Evolutionary conservation across 2,329 filamentous ascomycete species (phyloP).

Genomic region (Alternaria novae-zelandiae): DNA sequence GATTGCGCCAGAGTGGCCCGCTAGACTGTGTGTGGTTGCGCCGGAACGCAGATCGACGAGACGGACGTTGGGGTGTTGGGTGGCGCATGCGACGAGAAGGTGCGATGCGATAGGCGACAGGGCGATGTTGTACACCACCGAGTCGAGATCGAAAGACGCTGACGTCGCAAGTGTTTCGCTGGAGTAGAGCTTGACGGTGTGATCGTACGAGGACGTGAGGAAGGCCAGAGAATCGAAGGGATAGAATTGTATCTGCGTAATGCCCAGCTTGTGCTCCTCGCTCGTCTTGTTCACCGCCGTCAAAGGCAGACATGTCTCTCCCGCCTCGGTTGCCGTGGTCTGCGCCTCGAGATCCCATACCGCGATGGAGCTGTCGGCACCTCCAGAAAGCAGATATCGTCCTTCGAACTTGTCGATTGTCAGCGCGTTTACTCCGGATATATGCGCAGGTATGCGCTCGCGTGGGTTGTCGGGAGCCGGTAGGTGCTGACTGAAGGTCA

Average conservation of each 20-base stretch:
- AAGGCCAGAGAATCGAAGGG: slow-evolving; percentile 79
- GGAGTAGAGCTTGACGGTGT: slow-evolving; percentile 76
- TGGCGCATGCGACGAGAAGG: slow-evolving; percentile 85
- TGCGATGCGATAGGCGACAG: slow-evolving; percentile 75
- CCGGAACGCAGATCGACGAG: slow-evolving; percentile 87
- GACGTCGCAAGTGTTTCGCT: slow-evolving; percentile 67
- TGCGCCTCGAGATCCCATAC: slow-evolving; percentile 80
- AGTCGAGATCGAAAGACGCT: slow-evolving; percentile 71
- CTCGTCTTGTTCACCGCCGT: slow-evolving; percentile 36
- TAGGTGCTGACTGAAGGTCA: slow-evolving; percentile 73
- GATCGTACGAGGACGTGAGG: slow-evolving; percentile 78
- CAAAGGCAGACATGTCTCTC: slow-evolving; percentile 33
- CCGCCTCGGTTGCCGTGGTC: slow-evolving; percentile 19
- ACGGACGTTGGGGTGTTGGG: slow-evolving; percentile 82
- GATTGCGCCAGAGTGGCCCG: slow-evolving; percentile 61
- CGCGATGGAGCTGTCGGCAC: slow-evolving; percentile 81
- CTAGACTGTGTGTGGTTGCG: slow-evolving; percentile 63
- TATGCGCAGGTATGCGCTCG: slow-evolving; percentile 67
- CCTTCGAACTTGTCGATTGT: slow-evolving; percentile 84
- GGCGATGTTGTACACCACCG: slow-evolving; percentile 77
- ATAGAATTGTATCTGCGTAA: slow-evolving; percentile 79
- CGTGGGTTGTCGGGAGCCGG: slow-evolving; percentile 43
- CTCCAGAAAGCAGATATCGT: slow-evolving; percentile 79
- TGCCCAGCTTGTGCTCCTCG: slow-evolving; percentile 68
- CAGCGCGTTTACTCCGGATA: slow-evolving; percentile 78